Conservation (phyloP, 345 rosid species). For the Balakata baccata region DNA sequence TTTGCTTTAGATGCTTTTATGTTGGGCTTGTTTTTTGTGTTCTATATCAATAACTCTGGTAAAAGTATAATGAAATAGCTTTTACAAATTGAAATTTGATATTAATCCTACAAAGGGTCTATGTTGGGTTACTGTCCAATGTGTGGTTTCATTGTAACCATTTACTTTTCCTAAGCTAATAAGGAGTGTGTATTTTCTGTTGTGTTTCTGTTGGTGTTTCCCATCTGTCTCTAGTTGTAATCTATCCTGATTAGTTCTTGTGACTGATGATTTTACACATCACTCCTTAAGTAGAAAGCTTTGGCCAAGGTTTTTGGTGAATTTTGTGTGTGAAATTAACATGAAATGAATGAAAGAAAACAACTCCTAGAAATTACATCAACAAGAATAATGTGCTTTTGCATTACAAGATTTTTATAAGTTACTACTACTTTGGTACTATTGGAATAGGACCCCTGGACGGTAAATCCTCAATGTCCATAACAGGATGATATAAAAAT, state of each 20-base stretch:
- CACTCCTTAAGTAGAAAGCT: neutral
- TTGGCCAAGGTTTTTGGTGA: neutral
- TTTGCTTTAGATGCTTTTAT: neutral
- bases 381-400: no score
- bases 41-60: neutral
- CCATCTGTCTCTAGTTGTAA: neutral
- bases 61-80: no score
- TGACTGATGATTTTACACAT: neutral
- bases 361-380: no score
- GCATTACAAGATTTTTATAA: no score
- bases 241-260: neutral
- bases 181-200: neutral
- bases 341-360: no score
- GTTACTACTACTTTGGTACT: no score
- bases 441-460: no score
- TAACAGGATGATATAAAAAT: no score
- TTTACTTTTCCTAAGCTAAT: neutral
- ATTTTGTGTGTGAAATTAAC: neutral
- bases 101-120: no score
- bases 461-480: no score
- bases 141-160: neutral
- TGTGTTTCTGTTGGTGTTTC: neutral
- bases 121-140: neutral
- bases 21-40: neutral
- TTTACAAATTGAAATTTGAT: no score